Conservation (phyloP, 2,329 filamentous ascomycete genomes). For the Golovinomyces cichoracearum region DNA sequence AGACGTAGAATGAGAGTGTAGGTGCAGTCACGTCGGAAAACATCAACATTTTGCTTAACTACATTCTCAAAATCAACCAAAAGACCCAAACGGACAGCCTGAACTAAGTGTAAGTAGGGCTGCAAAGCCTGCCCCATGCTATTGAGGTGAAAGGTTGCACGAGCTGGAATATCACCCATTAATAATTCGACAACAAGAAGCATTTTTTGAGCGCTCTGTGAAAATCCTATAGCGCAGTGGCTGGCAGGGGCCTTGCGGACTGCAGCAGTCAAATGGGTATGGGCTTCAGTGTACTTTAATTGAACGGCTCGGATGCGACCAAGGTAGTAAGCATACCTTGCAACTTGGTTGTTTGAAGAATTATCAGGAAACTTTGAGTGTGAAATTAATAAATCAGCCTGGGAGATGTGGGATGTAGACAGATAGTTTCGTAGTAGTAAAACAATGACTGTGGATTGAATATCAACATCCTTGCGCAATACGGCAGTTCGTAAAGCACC, state of each 20-base stretch:
- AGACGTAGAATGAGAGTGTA: slow-evolving; percentile 88
- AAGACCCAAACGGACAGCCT: slow-evolving; percentile 89
- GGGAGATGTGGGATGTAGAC: slow-evolving; percentile 81
- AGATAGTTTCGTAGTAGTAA: slow-evolving; percentile 89
- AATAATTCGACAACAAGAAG: slow-evolving; percentile 83
- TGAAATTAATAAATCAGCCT: slow-evolving; percentile 83
- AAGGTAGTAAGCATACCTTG: slow-evolving; percentile 88
- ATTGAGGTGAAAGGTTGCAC: slow-evolving; percentile 74
- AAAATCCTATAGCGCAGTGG: slow-evolving; percentile 72
- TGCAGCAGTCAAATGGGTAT: slow-evolving; percentile 76
- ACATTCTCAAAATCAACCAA: slow-evolving; percentile 76
- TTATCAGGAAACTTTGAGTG: slow-evolving; percentile 88
- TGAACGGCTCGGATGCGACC: slow-evolving; percentile 91
- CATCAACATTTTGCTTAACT: slow-evolving; percentile 54
- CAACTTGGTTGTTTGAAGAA: slow-evolving; percentile 93
- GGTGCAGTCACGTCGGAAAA: slow-evolving; percentile 79
- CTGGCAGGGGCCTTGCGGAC: slow-evolving; percentile 87
- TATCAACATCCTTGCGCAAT: slow-evolving; percentile 84
- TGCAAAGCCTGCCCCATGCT: slow-evolving; percentile 66
- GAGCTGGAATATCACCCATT: slow-evolving; percentile 96
- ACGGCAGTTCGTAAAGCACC: slow-evolving; percentile 84
- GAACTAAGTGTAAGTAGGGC: slow-evolving; percentile 81
- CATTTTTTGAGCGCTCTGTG: slow-evolving; percentile 90
- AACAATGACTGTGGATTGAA: slow-evolving; percentile 88
- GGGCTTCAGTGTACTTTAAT: slow-evolving; percentile 86